Conservation (phyloP, 352 stramenopile genomes). For the Albugo candida region DNA sequence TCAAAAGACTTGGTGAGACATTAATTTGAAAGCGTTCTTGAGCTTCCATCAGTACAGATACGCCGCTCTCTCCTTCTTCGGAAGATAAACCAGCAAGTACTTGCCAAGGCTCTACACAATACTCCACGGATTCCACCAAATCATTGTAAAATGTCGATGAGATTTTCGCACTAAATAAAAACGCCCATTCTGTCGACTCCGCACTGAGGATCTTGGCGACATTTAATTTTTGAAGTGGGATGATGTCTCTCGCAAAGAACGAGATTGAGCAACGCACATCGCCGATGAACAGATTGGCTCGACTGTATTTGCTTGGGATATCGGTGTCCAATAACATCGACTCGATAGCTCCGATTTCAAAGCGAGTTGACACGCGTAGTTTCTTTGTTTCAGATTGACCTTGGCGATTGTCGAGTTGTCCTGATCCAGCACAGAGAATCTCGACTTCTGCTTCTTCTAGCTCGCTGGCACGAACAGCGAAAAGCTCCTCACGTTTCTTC, state of each 20-base stretch:
- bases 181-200: conserved; percentile 26
- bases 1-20: conserved; percentile 43
- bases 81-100: conserved; percentile 31
- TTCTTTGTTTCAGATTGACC: background rate
- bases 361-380: conserved; percentile 20
- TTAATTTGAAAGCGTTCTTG: conserved; percentile 61
- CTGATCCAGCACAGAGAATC: too few species aligned
- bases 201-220: conserved; percentile 5
- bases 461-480: conserved; percentile 14
- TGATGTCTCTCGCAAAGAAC: conserved; percentile 11
- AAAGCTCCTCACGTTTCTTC: conserved; percentile 46
- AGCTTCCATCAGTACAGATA: conserved; percentile 36
- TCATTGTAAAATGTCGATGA: conserved; percentile 54
- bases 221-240: background rate
- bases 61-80: conserved; percentile 31
- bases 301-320: conserved; percentile 27
- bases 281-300: conserved; percentile 42
- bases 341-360: conserved; percentile 38
- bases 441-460: conserved; percentile 19
- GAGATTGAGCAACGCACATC: conserved; percentile 37
- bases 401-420: conserved; percentile 9
- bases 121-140: conserved; percentile 44
- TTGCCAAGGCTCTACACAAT: conserved; percentile 54
- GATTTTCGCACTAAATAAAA: conserved; percentile 40
- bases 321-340: conserved; percentile 40